Percentiles rank a stretch among this genome's conserved stretches.
These are phyloP conservation scores for Coemansia javaensis DNA, from an alignment of 192 early-diverging fungal genomes.

Conservation along the genomic window DNA sequence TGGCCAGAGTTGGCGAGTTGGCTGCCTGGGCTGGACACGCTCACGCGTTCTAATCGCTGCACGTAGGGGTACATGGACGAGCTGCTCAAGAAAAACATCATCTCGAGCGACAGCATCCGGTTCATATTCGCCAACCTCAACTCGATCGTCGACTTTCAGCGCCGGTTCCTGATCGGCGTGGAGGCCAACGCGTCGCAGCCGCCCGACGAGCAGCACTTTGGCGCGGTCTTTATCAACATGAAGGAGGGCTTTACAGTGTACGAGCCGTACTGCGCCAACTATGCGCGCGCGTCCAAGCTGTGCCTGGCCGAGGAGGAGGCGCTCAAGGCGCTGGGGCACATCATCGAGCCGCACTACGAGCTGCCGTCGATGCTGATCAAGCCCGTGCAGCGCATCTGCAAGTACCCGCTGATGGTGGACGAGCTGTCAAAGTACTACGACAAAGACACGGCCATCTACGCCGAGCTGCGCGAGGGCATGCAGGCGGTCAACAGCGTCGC, in stretches of 20 bases:
- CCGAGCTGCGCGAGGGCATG: slow-evolving; percentile 68
- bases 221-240: slow-evolving; percentile 77
- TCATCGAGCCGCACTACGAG: slow-evolving; percentile 81
- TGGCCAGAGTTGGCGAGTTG: too few species aligned
- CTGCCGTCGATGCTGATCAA: slow-evolving; percentile 93
- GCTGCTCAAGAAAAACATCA: slow-evolving; percentile 62
- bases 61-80: slow-evolving; percentile 67
- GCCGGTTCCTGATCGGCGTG: slow-evolving; percentile 85
- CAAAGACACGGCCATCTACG: slow-evolving; percentile 52
- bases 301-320: slow-evolving; percentile 61
- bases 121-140: slow-evolving; percentile 91
- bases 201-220: slow-evolving; percentile 82
- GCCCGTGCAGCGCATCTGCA: slow-evolving; percentile 96
- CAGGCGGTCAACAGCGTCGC: slow-evolving; percentile 79
- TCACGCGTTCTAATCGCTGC: too few species aligned
- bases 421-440: slow-evolving; percentile 63
- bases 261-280: slow-evolving; percentile 92
- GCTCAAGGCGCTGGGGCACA: slow-evolving; percentile 57
- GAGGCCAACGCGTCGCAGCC: slow-evolving; percentile 71
- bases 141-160: slow-evolving; percentile 92
- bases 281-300: slow-evolving; percentile 67
- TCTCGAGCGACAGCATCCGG: slow-evolving; percentile 73
- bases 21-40: too few species aligned
- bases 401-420: slow-evolving; percentile 82
- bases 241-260: slow-evolving; percentile 81